A percentile compares a stretch with the other conserved stretches of the same genome.
Evolutionary conservation across 164 flowering plant species (phyloP).

Genomic region (Cinnamomum micranthum): DNA sequence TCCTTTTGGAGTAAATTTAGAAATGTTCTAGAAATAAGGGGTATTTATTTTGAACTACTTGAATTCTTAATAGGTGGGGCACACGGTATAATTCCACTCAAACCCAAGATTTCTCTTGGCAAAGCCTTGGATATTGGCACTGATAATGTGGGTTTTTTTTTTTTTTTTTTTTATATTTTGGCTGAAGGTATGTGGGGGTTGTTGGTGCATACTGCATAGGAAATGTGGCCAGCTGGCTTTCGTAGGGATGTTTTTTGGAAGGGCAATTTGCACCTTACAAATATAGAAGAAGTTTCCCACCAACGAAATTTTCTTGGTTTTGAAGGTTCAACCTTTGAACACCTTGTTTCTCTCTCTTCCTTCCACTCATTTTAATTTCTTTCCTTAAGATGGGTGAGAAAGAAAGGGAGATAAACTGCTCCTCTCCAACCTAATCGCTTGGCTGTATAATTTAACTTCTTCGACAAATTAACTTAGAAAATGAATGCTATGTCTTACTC

Average conservation of each 20-base stretch:
- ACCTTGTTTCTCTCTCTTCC: constrained; percentile 9
- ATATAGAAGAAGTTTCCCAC: background rate
- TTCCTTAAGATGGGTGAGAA: constrained; percentile 15
- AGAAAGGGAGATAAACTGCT: constrained; percentile 14
- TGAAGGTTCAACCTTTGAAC: constrained; percentile 31
- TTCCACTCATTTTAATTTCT: constrained; percentile 26
- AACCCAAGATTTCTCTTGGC: background rate
- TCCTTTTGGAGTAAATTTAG: too few species aligned
- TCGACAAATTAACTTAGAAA: constrained; percentile 15
- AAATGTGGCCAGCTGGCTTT: background rate
- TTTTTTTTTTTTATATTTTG: too few species aligned
- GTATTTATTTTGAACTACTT: too few species aligned
- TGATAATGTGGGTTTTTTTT: background rate
- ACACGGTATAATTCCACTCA: background rate
- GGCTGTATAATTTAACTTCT: constrained; percentile 22
- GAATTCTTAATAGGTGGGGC: too few species aligned
- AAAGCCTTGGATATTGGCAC: background rate
- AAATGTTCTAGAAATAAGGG: too few species aligned
- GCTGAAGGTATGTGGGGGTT: too few species aligned
- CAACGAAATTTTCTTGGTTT: constrained; percentile 24
- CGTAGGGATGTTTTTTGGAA: background rate
- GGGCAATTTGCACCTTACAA: background rate
- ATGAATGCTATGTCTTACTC: background rate
- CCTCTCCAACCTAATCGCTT: constrained; percentile 38
- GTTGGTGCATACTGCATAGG: too few species aligned